These are phyloP conservation scores for Trichoderma sp. DNA, from an alignment of 2,329 filamentous ascomycete species.

Conservation along the genomic window DNA sequence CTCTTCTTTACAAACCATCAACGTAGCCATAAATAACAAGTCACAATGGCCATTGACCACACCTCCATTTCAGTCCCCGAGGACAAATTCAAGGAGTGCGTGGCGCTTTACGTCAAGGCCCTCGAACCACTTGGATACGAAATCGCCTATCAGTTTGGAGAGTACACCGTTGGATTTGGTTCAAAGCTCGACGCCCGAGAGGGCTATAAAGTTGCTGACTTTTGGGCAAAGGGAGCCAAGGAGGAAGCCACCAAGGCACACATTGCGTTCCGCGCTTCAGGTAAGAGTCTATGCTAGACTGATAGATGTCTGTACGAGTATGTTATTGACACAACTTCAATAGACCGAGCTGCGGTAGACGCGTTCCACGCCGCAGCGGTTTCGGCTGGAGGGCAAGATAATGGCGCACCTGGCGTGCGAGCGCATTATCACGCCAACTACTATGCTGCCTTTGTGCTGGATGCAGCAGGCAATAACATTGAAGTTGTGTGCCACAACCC, in stretches of 20 bases:
- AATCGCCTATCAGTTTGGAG: conserved; percentile 29
- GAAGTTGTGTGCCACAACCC: conserved; percentile 40
- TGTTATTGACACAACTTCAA: neutral
- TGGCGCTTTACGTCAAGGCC: conserved; percentile 36
- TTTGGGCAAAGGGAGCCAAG: conserved; percentile 33
- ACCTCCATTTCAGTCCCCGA: conserved; percentile 32
- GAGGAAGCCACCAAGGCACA: conserved; percentile 26
- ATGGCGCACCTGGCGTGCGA: conserved; percentile 48
- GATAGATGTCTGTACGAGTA: neutral
- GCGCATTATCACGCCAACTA: conserved; percentile 46
- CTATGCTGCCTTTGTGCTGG: conserved; percentile 51
- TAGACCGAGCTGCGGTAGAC: conserved; percentile 43
- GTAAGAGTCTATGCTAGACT: neutral
- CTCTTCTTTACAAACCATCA: neutral
- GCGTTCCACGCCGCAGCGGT: conserved; percentile 43
- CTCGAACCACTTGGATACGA: conserved; percentile 39
- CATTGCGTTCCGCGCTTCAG: conserved; percentile 34
- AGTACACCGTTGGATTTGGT: conserved; percentile 35
- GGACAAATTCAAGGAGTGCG: conserved; percentile 29
- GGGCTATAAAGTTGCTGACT: conserved; percentile 26
- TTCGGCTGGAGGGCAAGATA: conserved; percentile 45
- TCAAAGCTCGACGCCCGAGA: conserved; percentile 19
- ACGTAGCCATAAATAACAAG: neutral
- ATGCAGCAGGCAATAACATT: conserved; percentile 53
- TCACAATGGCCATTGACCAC: conserved; percentile 39